phyloP scores from a whole-genome alignment of 371 early-diverging fungal species.

The Apophysomyces trapeziformis region DNA sequence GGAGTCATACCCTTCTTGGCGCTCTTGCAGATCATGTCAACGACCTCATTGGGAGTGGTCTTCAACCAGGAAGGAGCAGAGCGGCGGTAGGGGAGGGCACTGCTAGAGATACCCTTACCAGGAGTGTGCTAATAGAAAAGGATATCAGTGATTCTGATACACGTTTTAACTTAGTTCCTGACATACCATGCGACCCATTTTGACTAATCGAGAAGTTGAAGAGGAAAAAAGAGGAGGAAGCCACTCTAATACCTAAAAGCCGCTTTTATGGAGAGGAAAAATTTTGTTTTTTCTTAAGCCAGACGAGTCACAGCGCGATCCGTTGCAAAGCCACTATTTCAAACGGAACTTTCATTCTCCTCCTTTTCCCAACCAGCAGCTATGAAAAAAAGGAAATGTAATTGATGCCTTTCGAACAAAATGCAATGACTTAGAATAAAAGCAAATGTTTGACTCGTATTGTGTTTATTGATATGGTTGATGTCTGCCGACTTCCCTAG shows the following conservation, averaged over 20 bases:
- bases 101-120: conserved; percentile 98
- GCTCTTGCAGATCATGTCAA: conserved; percentile 97
- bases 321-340: not conserved
- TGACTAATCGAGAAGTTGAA: conserved; percentile 18
- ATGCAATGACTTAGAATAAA: too few species aligned
- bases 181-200: conserved; percentile 42
- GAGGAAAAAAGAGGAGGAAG: conserved; percentile 24
- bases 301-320: conserved; percentile 9
- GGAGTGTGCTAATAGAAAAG: conserved; percentile 76
- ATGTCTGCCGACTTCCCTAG: too few species aligned
- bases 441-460: too few species aligned
- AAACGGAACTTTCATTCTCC: too few species aligned
- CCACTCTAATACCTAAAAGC: not conserved
- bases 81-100: conserved; percentile 99
- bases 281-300: conserved; percentile 2
- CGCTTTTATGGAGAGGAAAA: conserved; percentile 9
- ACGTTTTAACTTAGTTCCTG: not conserved
- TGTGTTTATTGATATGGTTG: too few species aligned
- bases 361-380: too few species aligned
- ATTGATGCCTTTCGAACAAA: too few species aligned
- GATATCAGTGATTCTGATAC: not conserved
- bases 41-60: conserved; percentile 95
- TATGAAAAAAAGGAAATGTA: too few species aligned
- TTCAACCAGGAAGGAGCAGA: conserved; percentile 98
- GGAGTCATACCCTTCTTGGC: conserved; percentile 99